Evolutionary conservation across 139 green algal species (phyloP), one percentile per base, ranked within the genome.

Genomic region (Chlamydomonas eustigma): DNA sequence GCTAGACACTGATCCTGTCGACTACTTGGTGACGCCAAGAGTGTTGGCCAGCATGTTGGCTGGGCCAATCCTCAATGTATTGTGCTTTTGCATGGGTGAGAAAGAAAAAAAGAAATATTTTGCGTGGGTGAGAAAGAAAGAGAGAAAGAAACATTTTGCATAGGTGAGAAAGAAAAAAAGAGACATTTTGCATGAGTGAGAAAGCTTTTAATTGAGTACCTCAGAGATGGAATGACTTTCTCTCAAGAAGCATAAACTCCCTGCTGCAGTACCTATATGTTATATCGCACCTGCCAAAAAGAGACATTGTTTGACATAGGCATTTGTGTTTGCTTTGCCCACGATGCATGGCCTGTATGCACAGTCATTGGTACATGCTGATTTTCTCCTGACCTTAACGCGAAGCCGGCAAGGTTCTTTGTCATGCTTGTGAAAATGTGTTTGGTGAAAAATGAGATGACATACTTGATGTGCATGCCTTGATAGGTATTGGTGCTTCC

Each of bases 11-110:
- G 96, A 99, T 81, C 96, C 96, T 0, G 93, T 98, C 31, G 94
- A 99, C 81, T 99, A 99, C 89, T 86, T 99, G 37, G 91, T 99
- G 38, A 96, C 92, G 0, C 95, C 95, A 0, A 80, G 95, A 1
- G 93, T 98, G 31, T 37, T 98, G 73, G 93, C 94, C 0, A 94
- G 88, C 87, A 97, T 97, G 89, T 83, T 98, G 2, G 93, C 94
- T 3, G 84, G 90, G 1, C 95, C 95, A 58, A 88, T 97, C 30
- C 92, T 99, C 73, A 97, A 94, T 76, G 76, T 97, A n/a, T 80
- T 98, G 8, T 98, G 92, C 88, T 98, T 99, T 85, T 90, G 83
- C 78, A 97, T 98, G 86, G 95, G 91, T 91, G 44, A 18, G 44
- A 28, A n/a, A n/a, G n/a, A n/a, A n/a, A n/a, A n/a, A n/a, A n/a